Percentiles rank a stretch among this genome's conserved stretches.
Evolutionary conservation across 176 grass and related monocot genomes (phyloP).

Genomic region (Carex kokanica): DNA sequence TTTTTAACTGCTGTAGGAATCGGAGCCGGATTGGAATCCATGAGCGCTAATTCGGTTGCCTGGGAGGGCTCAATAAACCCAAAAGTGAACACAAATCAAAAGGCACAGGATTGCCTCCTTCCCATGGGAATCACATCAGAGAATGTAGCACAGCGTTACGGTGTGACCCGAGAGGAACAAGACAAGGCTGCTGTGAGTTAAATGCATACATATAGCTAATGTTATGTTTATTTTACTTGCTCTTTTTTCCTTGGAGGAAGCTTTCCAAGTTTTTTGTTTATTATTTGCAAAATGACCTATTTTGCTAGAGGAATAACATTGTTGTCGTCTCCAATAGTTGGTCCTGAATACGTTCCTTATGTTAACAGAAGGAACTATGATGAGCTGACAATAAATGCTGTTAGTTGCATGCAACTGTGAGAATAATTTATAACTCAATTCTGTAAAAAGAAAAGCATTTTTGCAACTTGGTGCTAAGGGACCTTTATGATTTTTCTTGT

Average conservation of each 20-base stretch:
- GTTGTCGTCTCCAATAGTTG: neutral
- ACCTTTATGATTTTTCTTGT: neutral
- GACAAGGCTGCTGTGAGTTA: slow-evolving; percentile 90
- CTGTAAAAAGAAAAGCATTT: neutral
- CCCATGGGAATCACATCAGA: slow-evolving; percentile 98
- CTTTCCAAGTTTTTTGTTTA: neutral
- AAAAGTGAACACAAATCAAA: slow-evolving; percentile 65
- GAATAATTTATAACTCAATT: neutral
- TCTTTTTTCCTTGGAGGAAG: neutral
- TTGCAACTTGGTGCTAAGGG: neutral
- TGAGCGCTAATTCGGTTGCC: slow-evolving; percentile 52
- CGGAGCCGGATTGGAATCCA: slow-evolving; percentile 88
- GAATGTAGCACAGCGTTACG: slow-evolving; percentile 84
- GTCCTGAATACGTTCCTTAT: neutral
- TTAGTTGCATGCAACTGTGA: neutral
- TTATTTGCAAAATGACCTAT: neutral
- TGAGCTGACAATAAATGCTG: neutral
- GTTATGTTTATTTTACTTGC: neutral
- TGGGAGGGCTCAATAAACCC: slow-evolving; percentile 97
- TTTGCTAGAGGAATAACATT: neutral
- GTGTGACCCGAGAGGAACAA: slow-evolving; percentile 85
- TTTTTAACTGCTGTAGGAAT: slow-evolving; percentile 46
- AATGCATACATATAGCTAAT: slow-evolving; percentile 2
- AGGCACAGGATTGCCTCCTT: slow-evolving; percentile 92
- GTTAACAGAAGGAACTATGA: neutral